These are phyloP conservation scores for Madurella mycetomatis DNA, from an alignment of 2,329 filamentous ascomycete species.

Conservation along the genomic window DNA sequence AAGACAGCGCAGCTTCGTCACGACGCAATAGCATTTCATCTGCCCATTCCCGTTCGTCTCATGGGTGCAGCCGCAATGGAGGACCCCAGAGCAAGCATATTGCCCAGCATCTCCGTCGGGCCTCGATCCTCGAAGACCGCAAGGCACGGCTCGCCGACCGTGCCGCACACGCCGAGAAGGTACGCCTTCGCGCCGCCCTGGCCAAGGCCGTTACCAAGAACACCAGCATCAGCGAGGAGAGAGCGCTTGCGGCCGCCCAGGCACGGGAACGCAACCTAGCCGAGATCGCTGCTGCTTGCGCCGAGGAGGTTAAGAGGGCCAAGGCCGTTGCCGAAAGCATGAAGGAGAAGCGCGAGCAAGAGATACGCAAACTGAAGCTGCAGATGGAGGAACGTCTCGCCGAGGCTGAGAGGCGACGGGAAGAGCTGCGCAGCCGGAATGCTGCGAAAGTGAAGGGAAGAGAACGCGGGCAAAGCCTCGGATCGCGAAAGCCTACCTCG, in stretches of 20 bases:
- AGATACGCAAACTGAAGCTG: conserved; percentile 62
- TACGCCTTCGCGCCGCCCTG: conserved; percentile 68
- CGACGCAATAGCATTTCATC: conserved; percentile 77
- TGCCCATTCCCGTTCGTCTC: conserved; percentile 65
- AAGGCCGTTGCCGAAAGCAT: conserved; percentile 79
- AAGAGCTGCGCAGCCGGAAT: conserved; percentile 56
- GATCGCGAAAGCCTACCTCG: conserved; percentile 43
- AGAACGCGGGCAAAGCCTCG: conserved; percentile 49
- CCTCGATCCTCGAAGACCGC: conserved; percentile 75
- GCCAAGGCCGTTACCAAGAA: conserved; percentile 66
- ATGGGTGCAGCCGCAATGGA: conserved; percentile 49
- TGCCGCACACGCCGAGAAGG: conserved; percentile 78
- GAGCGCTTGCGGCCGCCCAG: conserved; percentile 70
- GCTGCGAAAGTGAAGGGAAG: conserved; percentile 41
- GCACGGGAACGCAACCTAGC: conserved; percentile 76
- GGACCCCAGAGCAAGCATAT: conserved; percentile 70
- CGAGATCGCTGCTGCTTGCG: conserved; percentile 75
- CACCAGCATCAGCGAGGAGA: conserved; percentile 65
- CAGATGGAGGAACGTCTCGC: conserved; percentile 79
- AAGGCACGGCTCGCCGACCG: conserved; percentile 75
- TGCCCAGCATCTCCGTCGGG: conserved; percentile 72
- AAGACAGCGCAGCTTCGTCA: conserved; percentile 72
- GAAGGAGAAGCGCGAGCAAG: conserved; percentile 73
- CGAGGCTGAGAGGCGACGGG: conserved; percentile 68
- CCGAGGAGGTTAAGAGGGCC: conserved; percentile 76